Base-by-base conservation (phyloP, 1,284 basidiomycete species). In the Melampsora abietis-canadensis region DNA sequence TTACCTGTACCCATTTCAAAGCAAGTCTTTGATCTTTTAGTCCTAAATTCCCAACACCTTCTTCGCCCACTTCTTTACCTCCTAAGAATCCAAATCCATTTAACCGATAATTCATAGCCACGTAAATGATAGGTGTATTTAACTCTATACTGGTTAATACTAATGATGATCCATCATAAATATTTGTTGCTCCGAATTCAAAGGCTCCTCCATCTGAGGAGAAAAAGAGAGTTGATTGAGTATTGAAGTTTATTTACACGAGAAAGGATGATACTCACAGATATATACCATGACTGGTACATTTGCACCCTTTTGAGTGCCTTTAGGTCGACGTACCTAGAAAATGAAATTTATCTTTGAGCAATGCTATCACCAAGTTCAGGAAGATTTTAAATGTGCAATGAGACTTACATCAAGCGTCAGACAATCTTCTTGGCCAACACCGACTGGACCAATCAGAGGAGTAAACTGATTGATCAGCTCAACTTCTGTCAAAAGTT, bases 31-130 rank as follows among this genome's bases (percentile, higher is more conserved):
- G 77, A 77, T 31, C 77, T 63, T 79, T 78, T 19, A 86, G 79
- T 5, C 86, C 86, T 4, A 86, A 80, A 77, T 87, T 87, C 4
- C 84, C 84, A 0, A 85, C 81, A 0, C 84, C 84, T 40, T 83
- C 85, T 0, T 79, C 83, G 66, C 84, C 84, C 4, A 85, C 82
- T 77, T 86, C 84, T 73, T 85, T 78, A 24, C 86, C 82, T 1
- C 84, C 84, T 54, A 86, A 77, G 77, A 87, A 87, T 6, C 4
- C 85, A 84, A 75, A 83, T 84, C 0, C 31, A 6, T 61, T 54
- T 1, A 21, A n/a, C 12, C 62, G 24, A 46, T 64, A 64, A 46
- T 64, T 64, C 62, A 46, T 46, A 6, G 62, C 40, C 37, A 46
- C 62, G 46, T 40, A 46, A 17, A 64, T 64, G 19, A 64, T 64